Base-by-base conservation (phyloP, 2,329 filamentous ascomycete genomes). In the Fusarium redolens region DNA sequence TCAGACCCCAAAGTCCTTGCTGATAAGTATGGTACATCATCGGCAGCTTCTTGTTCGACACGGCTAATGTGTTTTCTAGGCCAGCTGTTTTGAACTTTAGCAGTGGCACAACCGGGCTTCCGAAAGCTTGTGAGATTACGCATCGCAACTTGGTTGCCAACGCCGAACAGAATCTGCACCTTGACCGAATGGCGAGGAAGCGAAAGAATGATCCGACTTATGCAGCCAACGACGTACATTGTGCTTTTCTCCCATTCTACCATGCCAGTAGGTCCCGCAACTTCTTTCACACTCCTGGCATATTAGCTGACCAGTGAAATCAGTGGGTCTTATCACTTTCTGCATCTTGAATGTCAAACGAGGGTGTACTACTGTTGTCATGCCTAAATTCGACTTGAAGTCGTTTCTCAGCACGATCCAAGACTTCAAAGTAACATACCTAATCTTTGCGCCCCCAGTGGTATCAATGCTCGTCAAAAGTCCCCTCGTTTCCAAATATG, bases 131-230 rank as follows among this genome's bases (percentile, higher is more conserved):
- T 17, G 45, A 48, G 41, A 8, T 65, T 0, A 66, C 63, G 5
- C 51, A 66, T 38, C 51, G 38, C 3, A 66, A 63, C n/a, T n/a
- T 66, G 15, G 51, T 66, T 12, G 51, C 63, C n/a, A 65, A 68
- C 20, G 57, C 65, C 7, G 65, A 68, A 20, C 65, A 68, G 13
- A 55, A 37, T 18, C 33, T 65, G 3, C 54, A 65, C 18, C 54
- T 59, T 5, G 61, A 65, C 9, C 60, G 47, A 1, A 22, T 59
- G 22, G 65, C 65, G 0, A 38, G 18, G 15, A n/a, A 33, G n/a
- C 30, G 40, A 3, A 14, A 11, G 5, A 30, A 28, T 50, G 35
- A 59, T 7, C 35, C 40, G 10, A 20, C 13, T 1, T 67, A 40
- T n/a, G 30, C 50, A 4, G 14, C 45, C 8, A 47, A 67, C 25